Conservation (phyloP, 805 yeast genomes). For the Zygosaccharomyces pseudorouxii region DNA sequence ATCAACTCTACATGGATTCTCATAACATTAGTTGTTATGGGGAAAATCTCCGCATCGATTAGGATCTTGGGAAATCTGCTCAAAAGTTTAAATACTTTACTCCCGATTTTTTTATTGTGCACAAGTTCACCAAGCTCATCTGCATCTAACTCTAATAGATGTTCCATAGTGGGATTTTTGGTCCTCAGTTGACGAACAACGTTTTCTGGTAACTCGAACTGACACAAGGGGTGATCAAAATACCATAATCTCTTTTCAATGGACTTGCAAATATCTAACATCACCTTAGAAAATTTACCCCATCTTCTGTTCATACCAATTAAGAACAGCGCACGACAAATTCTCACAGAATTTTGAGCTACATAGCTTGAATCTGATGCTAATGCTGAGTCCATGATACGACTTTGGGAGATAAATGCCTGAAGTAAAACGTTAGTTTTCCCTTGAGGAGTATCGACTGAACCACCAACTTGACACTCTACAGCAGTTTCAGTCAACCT, state of each 20-base stretch:
- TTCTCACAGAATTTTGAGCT: constrained; percentile 93
- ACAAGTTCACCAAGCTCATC: constrained; percentile 85
- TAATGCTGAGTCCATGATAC: constrained; percentile 72
- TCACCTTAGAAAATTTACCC: constrained; percentile 73
- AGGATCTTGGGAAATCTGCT: constrained; percentile 70
- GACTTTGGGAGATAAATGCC: constrained; percentile 75
- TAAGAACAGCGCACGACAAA: constrained; percentile 82
- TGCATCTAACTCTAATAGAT: constrained; percentile 64
- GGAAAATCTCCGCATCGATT: constrained; percentile 79
- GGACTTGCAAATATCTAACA: constrained; percentile 79
- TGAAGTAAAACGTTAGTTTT: constrained; percentile 86
- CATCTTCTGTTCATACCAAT: constrained; percentile 86
- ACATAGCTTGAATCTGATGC: constrained; percentile 86
- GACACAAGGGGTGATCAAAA: constrained; percentile 82
- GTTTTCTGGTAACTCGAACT: constrained; percentile 72
- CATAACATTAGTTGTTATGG: constrained; percentile 83
- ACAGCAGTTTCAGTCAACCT: constrained; percentile 52
- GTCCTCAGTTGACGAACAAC: constrained; percentile 58
- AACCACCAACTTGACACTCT: constrained; percentile 81
- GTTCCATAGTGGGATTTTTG: constrained; percentile 65
- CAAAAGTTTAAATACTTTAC: constrained; percentile 51
- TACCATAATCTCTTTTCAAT: constrained; percentile 85
- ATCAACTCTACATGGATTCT: constrained; percentile 65
- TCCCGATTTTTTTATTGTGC: constrained; percentile 75
- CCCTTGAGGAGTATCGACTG: constrained; percentile 68